Base-by-base conservation (phyloP, 768 basidiomycete genomes). In the Collybia sp. region DNA sequence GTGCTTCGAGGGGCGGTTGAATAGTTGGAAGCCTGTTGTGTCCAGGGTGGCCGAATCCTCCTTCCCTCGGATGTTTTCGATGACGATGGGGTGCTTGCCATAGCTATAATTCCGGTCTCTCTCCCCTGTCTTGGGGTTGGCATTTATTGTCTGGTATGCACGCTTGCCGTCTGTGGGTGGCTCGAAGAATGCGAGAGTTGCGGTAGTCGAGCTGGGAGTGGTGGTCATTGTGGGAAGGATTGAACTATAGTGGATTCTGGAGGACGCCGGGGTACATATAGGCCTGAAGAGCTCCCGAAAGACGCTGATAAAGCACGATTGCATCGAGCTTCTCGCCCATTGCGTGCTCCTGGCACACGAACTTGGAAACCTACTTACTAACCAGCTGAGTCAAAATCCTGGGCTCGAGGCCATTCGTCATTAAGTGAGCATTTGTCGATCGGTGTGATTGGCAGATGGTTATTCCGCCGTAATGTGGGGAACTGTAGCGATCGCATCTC, bases 41-140 rank as follows among this genome's bases (percentile, higher is more conserved):
- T 82, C 80, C 16, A 82, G 68, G 17, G 68, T 63, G 18, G 62
- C 63, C 0, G 61, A 53, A 44, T 62, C 56, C 55, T 80, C 76
- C 53, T 72, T 72, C 4, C 75, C 78, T 19, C 80, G 71, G 30
- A 80, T 36, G 59, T 83, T 76, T 55, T 80, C 75, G 44, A 83
- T 71, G 30, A 65, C 45, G 0, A 76, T 55, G 3, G 63, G 63
- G 6, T 65, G 53, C 12, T 49, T 33, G 32, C 59, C 62, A 2
- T 30, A 35, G 2, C 35, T 43, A 48, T 54, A 69, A 55, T 81
- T 82, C 11, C 52, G 54, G 18, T 55, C 53, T 13, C 61, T 61
- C n/a, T 62, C 53, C 12, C 75, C 72, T 5, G 63, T 66, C 1
- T 25, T 44, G 5, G 68, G 49, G 46, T 68, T 61, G 12, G 52